Percentiles rank a stretch among this genome's conserved stretches.
phyloP scores from a whole-genome alignment of 495 filamentous ascomycete species.

The Platismatia glauca region DNA sequence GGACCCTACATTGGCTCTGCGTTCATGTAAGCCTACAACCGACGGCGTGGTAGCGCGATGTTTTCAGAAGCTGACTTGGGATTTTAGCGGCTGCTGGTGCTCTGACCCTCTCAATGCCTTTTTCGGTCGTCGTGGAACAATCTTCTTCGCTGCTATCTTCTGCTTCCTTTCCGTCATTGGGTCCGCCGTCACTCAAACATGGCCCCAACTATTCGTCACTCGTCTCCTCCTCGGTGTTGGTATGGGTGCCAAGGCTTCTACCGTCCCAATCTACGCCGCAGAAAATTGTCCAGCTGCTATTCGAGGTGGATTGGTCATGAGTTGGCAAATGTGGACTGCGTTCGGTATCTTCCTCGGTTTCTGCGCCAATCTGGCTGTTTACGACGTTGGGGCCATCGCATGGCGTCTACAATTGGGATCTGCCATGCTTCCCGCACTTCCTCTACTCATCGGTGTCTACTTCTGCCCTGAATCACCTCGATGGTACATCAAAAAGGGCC shows the following conservation, averaged over 20 bases:
- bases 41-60: background rate
- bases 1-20: slow-evolving; percentile 37
- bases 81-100: slow-evolving; percentile 46
- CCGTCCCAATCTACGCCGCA: slow-evolving; percentile 54
- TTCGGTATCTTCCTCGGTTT: slow-evolving; percentile 57
- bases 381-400: slow-evolving; percentile 43
- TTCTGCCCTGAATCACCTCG: slow-evolving; percentile 63
- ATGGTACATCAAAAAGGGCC: slow-evolving; percentile 55
- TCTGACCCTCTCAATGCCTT: slow-evolving; percentile 50
- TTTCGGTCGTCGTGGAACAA: slow-evolving; percentile 50
- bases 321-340: slow-evolving; percentile 50
- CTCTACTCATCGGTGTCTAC: slow-evolving; percentile 51
- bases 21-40: slow-evolving; percentile 25
- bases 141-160: slow-evolving; percentile 53
- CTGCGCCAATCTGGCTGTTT: slow-evolving; percentile 51
- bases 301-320: slow-evolving; percentile 56
- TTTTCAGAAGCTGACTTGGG: background rate
- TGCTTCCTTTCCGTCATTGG: slow-evolving; percentile 52
- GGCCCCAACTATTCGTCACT: slow-evolving; percentile 48
- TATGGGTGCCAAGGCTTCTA: slow-evolving; percentile 57
- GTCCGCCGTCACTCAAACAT: slow-evolving; percentile 45
- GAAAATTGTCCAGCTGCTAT: slow-evolving; percentile 53
- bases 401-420: slow-evolving; percentile 60
- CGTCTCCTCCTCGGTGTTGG: slow-evolving; percentile 55
- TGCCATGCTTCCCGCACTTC: slow-evolving; percentile 63